Conservation (phyloP, 1,284 basidiomycete genomes). For the Pseudozyma hubeiensis region DNA sequence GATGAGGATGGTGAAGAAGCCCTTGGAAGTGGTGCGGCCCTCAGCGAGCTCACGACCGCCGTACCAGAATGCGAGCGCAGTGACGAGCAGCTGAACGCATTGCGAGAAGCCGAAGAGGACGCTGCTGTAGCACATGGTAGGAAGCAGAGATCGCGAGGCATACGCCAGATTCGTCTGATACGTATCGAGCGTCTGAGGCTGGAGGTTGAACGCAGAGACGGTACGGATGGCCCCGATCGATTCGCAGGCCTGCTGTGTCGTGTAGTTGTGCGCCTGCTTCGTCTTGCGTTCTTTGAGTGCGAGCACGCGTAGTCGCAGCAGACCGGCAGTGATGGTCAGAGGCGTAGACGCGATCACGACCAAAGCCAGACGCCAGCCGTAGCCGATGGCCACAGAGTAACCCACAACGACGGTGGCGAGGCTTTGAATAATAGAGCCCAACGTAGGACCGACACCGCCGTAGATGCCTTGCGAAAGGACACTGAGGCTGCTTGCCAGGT, state of each 20-base stretch:
- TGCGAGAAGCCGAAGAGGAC: slow-evolving; percentile 82
- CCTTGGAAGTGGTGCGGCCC: slow-evolving; percentile 74
- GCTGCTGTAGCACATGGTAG: slow-evolving; percentile 75
- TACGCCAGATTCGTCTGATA: slow-evolving; percentile 40
- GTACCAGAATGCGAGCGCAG: slow-evolving; percentile 87
- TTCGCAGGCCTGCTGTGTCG: slow-evolving; percentile 89
- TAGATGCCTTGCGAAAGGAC: slow-evolving; percentile 90
- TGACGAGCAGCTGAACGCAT: slow-evolving; percentile 80
- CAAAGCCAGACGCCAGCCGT: slow-evolving; percentile 82
- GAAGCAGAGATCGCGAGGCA: slow-evolving; percentile 19
- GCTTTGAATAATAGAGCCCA: slow-evolving; percentile 80
- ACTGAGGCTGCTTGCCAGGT: slow-evolving; percentile 81
- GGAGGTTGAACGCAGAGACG: slow-evolving; percentile 82
- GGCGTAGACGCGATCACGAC: slow-evolving; percentile 80
- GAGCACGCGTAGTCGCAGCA: slow-evolving; percentile 79
- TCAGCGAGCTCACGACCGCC: slow-evolving; percentile 77
- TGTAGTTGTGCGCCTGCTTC: slow-evolving; percentile 82
- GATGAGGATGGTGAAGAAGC: slow-evolving; percentile 70
- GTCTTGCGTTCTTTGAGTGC: slow-evolving; percentile 78
- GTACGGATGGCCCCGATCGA: slow-evolving; percentile 90
- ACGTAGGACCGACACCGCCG: slow-evolving; percentile 86
- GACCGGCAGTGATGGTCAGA: slow-evolving; percentile 82
- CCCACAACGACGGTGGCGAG: slow-evolving; percentile 75
- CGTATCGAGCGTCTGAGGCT: slow-evolving; percentile 47
- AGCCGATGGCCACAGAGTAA: slow-evolving; percentile 69